These are phyloP conservation scores for Colletotrichum falcatum DNA, from an alignment of 2,329 filamentous ascomycete genomes.

Conservation along the genomic window DNA sequence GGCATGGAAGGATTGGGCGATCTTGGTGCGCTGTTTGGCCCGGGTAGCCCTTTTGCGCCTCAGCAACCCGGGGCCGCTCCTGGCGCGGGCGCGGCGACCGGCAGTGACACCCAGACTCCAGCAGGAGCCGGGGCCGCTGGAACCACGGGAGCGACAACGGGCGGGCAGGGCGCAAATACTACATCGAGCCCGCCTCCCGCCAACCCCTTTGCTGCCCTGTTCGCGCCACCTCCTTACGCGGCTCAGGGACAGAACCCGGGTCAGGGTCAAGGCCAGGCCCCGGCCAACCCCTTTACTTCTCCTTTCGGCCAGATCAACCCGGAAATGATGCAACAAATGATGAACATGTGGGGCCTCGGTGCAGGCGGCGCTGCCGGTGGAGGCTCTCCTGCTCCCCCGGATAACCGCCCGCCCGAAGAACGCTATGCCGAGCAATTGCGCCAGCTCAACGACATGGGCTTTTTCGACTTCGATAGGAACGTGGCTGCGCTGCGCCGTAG, in stretches of 20 bases:
- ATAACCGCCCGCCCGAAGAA: slow-evolving; percentile 93
- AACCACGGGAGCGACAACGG: slow-evolving; percentile 39
- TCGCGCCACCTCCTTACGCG: slow-evolving; percentile 53
- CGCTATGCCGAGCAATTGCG: slow-evolving; percentile 89
- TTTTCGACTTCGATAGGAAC: slow-evolving; percentile 96
- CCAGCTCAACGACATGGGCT: slow-evolving; percentile 98
- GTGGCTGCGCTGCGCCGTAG: slow-evolving; percentile 87
- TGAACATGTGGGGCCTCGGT: slow-evolving; percentile 60
- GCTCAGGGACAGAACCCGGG: slow-evolving; percentile 52
- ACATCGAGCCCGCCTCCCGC: slow-evolving; percentile 54
- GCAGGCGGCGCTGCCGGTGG: slow-evolving; percentile 51
- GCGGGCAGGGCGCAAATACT: slow-evolving; percentile 44
- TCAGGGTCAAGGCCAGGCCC: slow-evolving; percentile 44
- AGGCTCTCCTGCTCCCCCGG: slow-evolving; percentile 67
- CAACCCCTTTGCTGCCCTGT: slow-evolving; percentile 78
- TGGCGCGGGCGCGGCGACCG: slow-evolving; percentile 36
- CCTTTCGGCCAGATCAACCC: slow-evolving; percentile 60
- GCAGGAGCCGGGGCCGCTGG: slow-evolving; percentile 42
- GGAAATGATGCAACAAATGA: slow-evolving; percentile 66
- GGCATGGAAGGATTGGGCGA: slow-evolving; percentile 38
- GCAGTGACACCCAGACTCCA: slow-evolving; percentile 35
- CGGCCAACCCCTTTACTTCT: slow-evolving; percentile 57
- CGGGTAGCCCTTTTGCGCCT: slow-evolving; percentile 41
- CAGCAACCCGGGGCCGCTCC: slow-evolving; percentile 39
- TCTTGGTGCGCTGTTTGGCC: slow-evolving; percentile 49